phyloP scores from a whole-genome alignment of 805 yeast species.

The Candida arabinofermentans region DNA sequence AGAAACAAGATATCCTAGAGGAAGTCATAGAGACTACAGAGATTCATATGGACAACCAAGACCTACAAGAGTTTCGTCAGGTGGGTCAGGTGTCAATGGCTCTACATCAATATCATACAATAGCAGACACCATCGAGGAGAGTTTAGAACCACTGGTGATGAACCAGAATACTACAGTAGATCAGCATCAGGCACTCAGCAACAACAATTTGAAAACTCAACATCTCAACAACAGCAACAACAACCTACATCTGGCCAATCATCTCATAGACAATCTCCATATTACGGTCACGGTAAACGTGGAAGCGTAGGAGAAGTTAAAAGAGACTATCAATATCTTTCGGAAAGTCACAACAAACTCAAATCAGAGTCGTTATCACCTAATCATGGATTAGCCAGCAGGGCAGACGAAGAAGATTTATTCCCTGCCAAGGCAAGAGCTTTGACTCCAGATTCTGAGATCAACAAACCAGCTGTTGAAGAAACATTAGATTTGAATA shows the following conservation, averaged over 20 bases:
- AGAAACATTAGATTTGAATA: no score
- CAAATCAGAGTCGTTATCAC: slow-evolving; percentile 13
- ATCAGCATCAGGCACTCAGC: background rate
- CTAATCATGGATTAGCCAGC: slow-evolving; percentile 8
- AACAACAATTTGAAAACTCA: no score
- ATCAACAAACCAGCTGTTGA: background rate
- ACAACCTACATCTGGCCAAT: background rate
- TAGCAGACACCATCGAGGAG: slow-evolving; percentile 12
- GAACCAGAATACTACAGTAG: background rate
- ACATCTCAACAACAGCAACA: background rate
- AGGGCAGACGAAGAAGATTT: slow-evolving; percentile 12
- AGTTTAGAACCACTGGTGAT: slow-evolving; percentile 1
- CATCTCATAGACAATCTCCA: slow-evolving; percentile 1
- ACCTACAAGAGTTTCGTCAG: slow-evolving; percentile 4
- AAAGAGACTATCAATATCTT: slow-evolving; percentile 9
- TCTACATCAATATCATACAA: slow-evolving; percentile 3
- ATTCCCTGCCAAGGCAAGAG: slow-evolving; percentile 12
- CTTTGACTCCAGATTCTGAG: background rate
- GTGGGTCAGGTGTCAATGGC: slow-evolving; percentile 1
- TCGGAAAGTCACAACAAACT: slow-evolving; percentile 1
- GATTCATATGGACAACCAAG: slow-evolving; percentile 9
- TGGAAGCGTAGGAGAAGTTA: slow-evolving; percentile 6
- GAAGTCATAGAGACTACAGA: slow-evolving; percentile 15
- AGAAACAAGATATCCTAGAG: slow-evolving; percentile 14
- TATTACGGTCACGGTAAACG: background rate